A percentile compares a stretch with the other conserved stretches of the same genome.
These are phyloP conservation scores for Coemansia sp. DNA, from an alignment of 192 early-diverging fungal genomes.

Conservation along the genomic window DNA sequence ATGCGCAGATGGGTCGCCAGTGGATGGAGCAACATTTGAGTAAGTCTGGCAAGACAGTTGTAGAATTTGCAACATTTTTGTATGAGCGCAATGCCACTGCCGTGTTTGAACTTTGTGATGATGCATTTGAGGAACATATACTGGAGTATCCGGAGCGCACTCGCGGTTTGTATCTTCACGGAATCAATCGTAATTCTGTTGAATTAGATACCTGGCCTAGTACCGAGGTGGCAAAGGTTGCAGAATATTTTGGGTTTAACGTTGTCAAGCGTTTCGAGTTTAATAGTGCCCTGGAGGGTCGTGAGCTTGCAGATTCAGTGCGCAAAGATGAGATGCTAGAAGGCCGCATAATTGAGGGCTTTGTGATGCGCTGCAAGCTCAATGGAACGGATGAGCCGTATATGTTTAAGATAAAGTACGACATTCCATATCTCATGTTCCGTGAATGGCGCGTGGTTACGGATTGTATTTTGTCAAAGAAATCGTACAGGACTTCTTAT, in stretches of 20 bases:
- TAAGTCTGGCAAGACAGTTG: constrained; percentile 52
- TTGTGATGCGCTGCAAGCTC: constrained; percentile 78
- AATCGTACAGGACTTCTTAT: constrained; percentile 54
- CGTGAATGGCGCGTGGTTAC: constrained; percentile 97
- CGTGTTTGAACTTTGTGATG: constrained; percentile 85
- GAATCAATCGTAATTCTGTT: constrained; percentile 79
- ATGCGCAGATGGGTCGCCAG: constrained; percentile 65
- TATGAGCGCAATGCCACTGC: constrained; percentile 73
- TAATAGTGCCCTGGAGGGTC: constrained; percentile 63
- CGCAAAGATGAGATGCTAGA: constrained; percentile 64
- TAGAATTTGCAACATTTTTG: constrained; percentile 76
- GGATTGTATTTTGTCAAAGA: constrained; percentile 56
- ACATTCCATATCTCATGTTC: constrained; percentile 92
- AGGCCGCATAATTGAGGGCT: constrained; percentile 81
- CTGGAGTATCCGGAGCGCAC: constrained; percentile 75
- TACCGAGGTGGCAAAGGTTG: constrained; percentile 61
- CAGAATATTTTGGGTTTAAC: constrained; percentile 73
- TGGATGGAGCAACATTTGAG: constrained; percentile 74
- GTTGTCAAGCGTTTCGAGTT: constrained; percentile 57
- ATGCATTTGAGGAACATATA: constrained; percentile 94
- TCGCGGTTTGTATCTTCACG: constrained; percentile 88
- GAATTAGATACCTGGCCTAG: constrained; percentile 73
- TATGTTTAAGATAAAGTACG: constrained; percentile 95
- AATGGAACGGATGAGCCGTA: constrained; percentile 24
- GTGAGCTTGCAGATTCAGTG: constrained; percentile 66